These are phyloP conservation scores for Rhodomyrtus psidioides DNA, from an alignment of 441 rosid genomes.

Conservation along the genomic window DNA sequence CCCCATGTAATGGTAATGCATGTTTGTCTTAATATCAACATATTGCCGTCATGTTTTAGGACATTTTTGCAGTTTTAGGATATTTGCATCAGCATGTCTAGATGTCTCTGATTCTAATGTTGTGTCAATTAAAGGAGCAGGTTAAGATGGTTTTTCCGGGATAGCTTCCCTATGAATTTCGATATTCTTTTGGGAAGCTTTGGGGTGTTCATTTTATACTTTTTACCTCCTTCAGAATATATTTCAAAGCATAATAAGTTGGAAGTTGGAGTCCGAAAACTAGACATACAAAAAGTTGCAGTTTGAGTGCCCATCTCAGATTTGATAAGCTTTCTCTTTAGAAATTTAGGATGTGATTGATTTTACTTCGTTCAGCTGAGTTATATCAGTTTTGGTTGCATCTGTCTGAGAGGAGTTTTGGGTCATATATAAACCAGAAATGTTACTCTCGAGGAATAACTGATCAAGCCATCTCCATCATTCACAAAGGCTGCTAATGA, in stretches of 20 bases:
- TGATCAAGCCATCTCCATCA: neutral
- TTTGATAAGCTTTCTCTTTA: neutral
- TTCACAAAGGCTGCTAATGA: neutral
- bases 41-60: neutral
- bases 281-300: neutral
- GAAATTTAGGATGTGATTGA: neutral
- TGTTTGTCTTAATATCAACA: neutral
- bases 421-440: neutral
- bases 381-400: neutral
- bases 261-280: neutral
- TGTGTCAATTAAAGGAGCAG: neutral
- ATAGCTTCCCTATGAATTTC: neutral
- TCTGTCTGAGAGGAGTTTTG: neutral
- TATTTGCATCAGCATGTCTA: neutral
- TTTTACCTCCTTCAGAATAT: neutral
- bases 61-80: neutral
- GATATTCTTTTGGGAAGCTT: neutral
- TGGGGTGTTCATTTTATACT: neutral
- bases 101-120: neutral
- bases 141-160: neutral
- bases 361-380: neutral
- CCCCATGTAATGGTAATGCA: neutral
- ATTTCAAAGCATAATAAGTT: neutral
- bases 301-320: neutral
- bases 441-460: neutral